Conservation (phyloP, 1,284 basidiomycete genomes). For the Ceratobasidium sp. region DNA sequence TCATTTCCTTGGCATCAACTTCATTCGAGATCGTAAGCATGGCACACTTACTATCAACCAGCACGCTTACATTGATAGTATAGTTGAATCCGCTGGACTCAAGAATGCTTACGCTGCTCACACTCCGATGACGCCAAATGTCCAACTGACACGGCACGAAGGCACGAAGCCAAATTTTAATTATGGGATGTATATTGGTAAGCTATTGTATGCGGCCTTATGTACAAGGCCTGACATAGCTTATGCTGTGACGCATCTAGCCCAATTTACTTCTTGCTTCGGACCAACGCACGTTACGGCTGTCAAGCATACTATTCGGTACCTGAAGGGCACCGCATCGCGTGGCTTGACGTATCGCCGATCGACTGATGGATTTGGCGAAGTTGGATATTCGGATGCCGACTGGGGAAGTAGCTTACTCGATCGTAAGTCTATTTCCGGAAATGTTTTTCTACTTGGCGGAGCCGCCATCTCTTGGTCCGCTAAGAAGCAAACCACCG, state of each 20-base stretch:
- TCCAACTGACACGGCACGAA: background rate
- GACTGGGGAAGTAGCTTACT: constrained; percentile 35
- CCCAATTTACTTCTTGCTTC: constrained; percentile 52
- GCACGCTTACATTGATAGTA: constrained; percentile 8
- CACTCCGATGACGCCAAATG: background rate
- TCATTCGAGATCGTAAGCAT: background rate
- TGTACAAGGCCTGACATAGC: constrained; percentile 55
- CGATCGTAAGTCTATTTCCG: too few species aligned
- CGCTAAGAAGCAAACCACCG: too few species aligned
- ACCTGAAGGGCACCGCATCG: constrained; percentile 49
- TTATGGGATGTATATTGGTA: constrained; percentile 52
- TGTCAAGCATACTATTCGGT: constrained; percentile 51
- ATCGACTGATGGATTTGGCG: background rate
- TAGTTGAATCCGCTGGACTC: constrained; percentile 22
- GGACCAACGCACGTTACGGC: too few species aligned
- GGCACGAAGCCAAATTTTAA: background rate
- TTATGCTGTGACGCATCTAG: constrained; percentile 52
- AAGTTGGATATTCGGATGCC: constrained; percentile 24
- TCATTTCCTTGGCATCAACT: constrained; percentile 26
- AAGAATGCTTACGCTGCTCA: background rate
- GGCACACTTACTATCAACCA: constrained; percentile 17
- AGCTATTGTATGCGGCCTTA: constrained; percentile 53
- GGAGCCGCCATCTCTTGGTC: too few species aligned
- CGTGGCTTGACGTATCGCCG: background rate
- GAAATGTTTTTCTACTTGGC: too few species aligned